Evolutionary conservation across 768 basidiomycete genomes (phyloP).

Genomic region (Boletus bicolor): DNA sequence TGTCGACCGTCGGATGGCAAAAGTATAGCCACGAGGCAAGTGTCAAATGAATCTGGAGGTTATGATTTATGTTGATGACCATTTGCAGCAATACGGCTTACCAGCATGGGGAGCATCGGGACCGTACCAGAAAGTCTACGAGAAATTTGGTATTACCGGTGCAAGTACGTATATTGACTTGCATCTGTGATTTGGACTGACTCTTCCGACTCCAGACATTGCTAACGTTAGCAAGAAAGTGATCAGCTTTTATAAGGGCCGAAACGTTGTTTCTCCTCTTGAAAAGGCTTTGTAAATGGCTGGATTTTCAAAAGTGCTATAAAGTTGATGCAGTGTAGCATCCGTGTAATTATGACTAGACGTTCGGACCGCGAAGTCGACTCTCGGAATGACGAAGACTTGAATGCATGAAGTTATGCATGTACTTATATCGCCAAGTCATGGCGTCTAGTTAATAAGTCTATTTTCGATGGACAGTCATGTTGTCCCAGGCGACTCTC

Average conservation of each 20-base stretch:
- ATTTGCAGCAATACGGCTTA: constrained; percentile 63
- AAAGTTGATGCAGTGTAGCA: constrained; percentile 10
- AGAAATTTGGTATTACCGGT: constrained; percentile 84
- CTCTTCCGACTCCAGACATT: constrained; percentile 48
- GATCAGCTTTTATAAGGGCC: constrained; percentile 80
- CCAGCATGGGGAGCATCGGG: constrained; percentile 83
- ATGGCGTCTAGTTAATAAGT: constrained; percentile 26
- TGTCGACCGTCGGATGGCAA: constrained; percentile 79
- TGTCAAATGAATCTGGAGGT: neutral
- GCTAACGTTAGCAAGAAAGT: constrained; percentile 83
- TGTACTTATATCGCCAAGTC: constrained; percentile 14
- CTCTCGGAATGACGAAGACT: neutral
- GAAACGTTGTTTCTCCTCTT: constrained; percentile 68
- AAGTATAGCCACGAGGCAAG: constrained; percentile 83
- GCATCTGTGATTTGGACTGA: constrained; percentile 7
- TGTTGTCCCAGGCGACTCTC: constrained; percentile 76
- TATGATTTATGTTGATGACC: neutral
- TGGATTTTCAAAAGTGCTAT: neutral
- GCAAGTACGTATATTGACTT: constrained; percentile 45
- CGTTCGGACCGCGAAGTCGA: neutral
- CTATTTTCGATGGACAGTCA: constrained; percentile 69
- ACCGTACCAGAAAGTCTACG: constrained; percentile 87
- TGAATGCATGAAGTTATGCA: constrained; percentile 2
- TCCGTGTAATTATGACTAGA: constrained; percentile 14
- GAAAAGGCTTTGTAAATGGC: constrained; percentile 58